Base-by-base conservation (phyloP, 176 grass and related monocot species). In the Oryza meridionalis region DNA sequence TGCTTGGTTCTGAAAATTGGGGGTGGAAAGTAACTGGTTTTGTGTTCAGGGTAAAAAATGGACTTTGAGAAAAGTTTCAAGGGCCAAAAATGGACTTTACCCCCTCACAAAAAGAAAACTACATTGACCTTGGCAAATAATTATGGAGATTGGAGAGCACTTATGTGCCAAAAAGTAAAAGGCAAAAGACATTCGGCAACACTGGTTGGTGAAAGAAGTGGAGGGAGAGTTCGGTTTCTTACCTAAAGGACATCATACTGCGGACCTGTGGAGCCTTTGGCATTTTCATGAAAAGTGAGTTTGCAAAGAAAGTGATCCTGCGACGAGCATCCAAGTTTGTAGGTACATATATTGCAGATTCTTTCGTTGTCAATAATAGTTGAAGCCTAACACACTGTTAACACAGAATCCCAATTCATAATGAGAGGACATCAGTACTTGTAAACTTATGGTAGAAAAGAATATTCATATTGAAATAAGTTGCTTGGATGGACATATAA, bases 271-370 rank as follows among this genome's bases (percentile, higher is more conserved):
- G 96, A 81, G 96, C 90, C 63, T 8, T 63, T 72, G 93, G 96
- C 93, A 99, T 92, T 53, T 72, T 90, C 96, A 99, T 99, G 84
- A 96, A 99, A 81, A 99, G 86, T 68, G 96, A 99, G 85, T 99
- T 99, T 64, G 96, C 90, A 89, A 99, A 99, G 77, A 99, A 99
- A 38, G 93, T 99, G 43, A 99, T 96, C 58, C 96, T 95, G 49
- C 96, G 91, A 40, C 88, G 93, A 81, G 96, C 96, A 64, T 99
- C 96, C 81, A 95, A 87, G 67, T 96, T 96, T 0, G 81, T 85
- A 14, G 96, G 96, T 44, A 96, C 88, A 75, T 93, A 86, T 81
- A 94, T 95, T 79, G 93, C 96, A 87, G 96, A 99, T 88, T 99
- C 96, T 85, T 94, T 96, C 15, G 91, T 86, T 46, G 84, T 94